Base-by-base conservation (phyloP, 164 flowering plant genomes). In the Taxillus chinensis region DNA sequence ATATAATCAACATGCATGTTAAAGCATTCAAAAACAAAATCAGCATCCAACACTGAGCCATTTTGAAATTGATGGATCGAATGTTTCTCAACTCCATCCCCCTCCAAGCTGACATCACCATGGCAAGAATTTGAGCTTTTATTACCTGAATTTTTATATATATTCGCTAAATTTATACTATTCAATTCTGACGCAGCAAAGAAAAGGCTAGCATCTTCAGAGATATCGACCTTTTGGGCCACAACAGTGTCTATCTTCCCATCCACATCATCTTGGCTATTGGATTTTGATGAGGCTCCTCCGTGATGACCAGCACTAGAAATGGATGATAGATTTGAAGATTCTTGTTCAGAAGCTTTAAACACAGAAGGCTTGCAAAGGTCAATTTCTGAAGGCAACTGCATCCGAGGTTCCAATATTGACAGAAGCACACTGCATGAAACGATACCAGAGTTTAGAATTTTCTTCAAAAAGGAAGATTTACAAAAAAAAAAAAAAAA, bases 371-470 rank as follows among this genome's bases (percentile, higher is more conserved):
- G 76, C 61, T 81, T 82, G 76, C 89, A 78, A 55, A 63, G 72
- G 70, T 88, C 96, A 75, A 91, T 77, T 62, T 85, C 89, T 64
- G 84, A 76, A 66, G 93, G 96, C 67, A 91, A 73, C 60, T 78
- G 82, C 77, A 86, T 69, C 61, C 77, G 80, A 69, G 98, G 93
- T 54, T 82, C 93, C 80, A 91, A 76, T 64, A 91, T 77, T 2
- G 91, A 79, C 53, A 91, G 92, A 63, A 91, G 90, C 12, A 88
- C 92, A 74, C 98, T 91, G 85, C 82, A 81, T 43, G 8, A 55
- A 67, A 16, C 67, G 42, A 59, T 56, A 27, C 27, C 27, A 27
- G 27, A 27, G 27, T 27, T 27, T 27, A 27, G 0, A 27, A 27
- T 27, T 27, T 27, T 27, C 27, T 27, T 27, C 27, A 27, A 27